These are phyloP conservation scores for Sonneratia caseolaris DNA, from an alignment of 345 rosid genomes.

Conservation along the genomic window DNA sequence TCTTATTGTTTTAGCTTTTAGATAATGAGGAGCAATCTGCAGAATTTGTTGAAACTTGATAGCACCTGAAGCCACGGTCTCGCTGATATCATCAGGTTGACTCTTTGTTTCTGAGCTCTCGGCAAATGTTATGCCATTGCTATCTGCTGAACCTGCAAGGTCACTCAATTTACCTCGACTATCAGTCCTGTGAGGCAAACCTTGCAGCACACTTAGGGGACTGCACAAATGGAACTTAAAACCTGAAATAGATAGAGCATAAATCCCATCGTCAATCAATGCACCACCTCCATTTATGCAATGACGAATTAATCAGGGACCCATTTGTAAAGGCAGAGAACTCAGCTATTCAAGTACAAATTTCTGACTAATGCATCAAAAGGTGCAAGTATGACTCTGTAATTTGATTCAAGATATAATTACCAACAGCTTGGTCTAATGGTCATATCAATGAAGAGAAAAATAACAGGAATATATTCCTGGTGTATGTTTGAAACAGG, in stretches of 20 bases:
- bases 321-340: constrained; percentile 1
- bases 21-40: not conserved
- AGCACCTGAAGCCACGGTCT: constrained; percentile 27
- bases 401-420: not conserved
- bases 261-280: not conserved
- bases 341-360: not conserved
- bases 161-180: constrained; percentile 10
- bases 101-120: constrained; percentile 14
- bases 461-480: too few relatives aligned
- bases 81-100: constrained; percentile 15
- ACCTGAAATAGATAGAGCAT: constrained; percentile 31
- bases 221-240: constrained; percentile 24
- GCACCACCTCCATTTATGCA: not conserved
- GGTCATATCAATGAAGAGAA: too few relatives aligned
- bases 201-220: constrained; percentile 19
- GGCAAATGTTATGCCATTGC: constrained; percentile 20
- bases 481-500: too few relatives aligned
- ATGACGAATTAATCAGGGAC: not conserved
- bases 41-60: not conserved
- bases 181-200: constrained; percentile 18
- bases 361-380: not conserved
- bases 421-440: not conserved
- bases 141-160: constrained; percentile 19
- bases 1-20: not conserved
- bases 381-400: not conserved